Conservation (phyloP, 257 asterid species). For the Hygrophila difformis region DNA sequence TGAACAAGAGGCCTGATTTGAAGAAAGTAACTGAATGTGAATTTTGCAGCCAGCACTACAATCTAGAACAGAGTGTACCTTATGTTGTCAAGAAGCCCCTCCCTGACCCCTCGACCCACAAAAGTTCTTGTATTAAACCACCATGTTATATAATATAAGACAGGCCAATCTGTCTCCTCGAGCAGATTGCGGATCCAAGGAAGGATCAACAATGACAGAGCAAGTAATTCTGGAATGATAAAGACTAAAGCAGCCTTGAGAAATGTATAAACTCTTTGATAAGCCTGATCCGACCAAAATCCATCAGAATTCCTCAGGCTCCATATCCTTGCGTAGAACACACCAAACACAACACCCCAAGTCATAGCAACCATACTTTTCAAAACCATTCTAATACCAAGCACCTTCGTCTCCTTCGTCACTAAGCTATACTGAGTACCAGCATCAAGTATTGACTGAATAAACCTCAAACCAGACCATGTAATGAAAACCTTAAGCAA, state of each 20-base stretch:
- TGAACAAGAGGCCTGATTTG: conserved; percentile 87
- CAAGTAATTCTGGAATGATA: conserved; percentile 72
- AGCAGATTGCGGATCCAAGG: conserved; percentile 87
- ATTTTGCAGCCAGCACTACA: conserved; percentile 73
- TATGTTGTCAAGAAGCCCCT: conserved; percentile 86
- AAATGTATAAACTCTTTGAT: conserved; percentile 50
- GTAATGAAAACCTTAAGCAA: conserved; percentile 79
- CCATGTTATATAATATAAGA: conserved; percentile 77
- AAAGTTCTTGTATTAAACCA: conserved; percentile 92
- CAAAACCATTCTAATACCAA: conserved; percentile 76
- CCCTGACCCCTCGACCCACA: conserved; percentile 95
- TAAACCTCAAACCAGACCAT: conserved; percentile 81
- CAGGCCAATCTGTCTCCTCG: conserved; percentile 86
- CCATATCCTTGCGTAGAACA: conserved; percentile 70
- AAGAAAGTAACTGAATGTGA: conserved; percentile 83
- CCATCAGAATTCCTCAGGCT: conserved; percentile 45
- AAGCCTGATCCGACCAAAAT: conserved; percentile 38
- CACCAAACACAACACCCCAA: conserved; percentile 86
- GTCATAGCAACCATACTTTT: conserved; percentile 70
- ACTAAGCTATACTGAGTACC: conserved; percentile 81
- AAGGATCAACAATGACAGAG: conserved; percentile 59
- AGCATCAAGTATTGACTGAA: conserved; percentile 77
- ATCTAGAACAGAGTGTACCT: conserved; percentile 87
- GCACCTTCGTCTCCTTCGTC: conserved; percentile 79
- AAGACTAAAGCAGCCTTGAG: conserved; percentile 65